These are phyloP conservation scores for Aegilops sharonensis DNA, from an alignment of 176 grass and related monocot species.

Conservation along the genomic window DNA sequence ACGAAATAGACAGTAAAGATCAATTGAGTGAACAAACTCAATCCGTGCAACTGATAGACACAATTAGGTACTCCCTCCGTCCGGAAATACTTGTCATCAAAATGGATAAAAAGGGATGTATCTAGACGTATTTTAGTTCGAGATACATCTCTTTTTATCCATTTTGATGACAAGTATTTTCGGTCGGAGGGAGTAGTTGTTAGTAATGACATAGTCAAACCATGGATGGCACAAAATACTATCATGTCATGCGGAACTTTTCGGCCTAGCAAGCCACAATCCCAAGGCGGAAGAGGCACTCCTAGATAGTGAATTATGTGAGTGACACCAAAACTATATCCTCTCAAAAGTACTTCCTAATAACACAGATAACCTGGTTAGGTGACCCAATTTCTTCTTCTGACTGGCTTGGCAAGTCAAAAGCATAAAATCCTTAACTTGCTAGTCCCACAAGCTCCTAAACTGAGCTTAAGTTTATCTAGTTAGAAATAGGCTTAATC, in stretches of 20 bases:
- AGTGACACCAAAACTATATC: background rate
- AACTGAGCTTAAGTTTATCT: slow-evolving; percentile 14
- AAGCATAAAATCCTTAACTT: slow-evolving; percentile 15
- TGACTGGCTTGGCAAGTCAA: background rate
- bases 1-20: background rate
- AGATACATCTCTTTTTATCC: too few species aligned
- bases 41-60: background rate
- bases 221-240: background rate
- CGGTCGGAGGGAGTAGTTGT: too few species aligned
- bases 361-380: background rate
- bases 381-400: background rate
- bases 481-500: background rate
- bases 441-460: background rate
- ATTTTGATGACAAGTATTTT: too few species aligned
- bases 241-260: background rate
- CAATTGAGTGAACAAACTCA: background rate
- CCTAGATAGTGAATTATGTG: background rate
- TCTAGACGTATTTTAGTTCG: too few species aligned
- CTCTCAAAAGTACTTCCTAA: background rate
- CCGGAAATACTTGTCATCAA: too few species aligned
- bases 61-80: background rate
- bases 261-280: background rate
- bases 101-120: too few species aligned
- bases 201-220: background rate
- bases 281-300: background rate